phyloP scores from a whole-genome alignment of 2,329 filamentous ascomycete genomes.

The Talaromyces amestolkiae region DNA sequence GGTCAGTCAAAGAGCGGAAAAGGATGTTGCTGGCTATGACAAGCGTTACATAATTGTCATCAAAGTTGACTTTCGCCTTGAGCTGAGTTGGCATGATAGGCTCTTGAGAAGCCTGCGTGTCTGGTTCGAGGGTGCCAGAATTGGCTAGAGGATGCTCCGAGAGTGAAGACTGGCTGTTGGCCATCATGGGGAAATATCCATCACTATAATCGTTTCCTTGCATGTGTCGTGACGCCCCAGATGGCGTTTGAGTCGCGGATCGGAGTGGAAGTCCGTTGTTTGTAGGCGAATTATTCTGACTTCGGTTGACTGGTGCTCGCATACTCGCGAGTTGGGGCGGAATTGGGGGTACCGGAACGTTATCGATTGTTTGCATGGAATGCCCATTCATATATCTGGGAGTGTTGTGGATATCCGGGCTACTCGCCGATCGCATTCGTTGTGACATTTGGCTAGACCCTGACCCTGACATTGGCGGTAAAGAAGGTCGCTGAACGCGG shows the following conservation, averaged over 20 bases:
- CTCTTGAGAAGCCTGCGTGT: conserved; percentile 29
- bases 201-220: conserved; percentile 40
- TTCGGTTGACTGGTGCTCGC: conserved; percentile 65
- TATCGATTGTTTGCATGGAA: conserved; percentile 53
- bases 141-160: conserved; percentile 13
- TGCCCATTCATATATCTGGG: conserved; percentile 50
- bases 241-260: conserved; percentile 69
- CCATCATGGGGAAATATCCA: conserved; percentile 13
- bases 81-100: conserved; percentile 68
- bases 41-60: conserved; percentile 89
- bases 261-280: conserved; percentile 65
- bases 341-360: conserved; percentile 73
- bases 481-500: conserved; percentile 66
- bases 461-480: conserved; percentile 66
- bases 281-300: conserved; percentile 76
- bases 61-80: conserved; percentile 93
- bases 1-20: conserved; percentile 88
- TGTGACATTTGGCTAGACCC: conserved; percentile 56
- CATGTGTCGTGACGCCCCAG: conserved; percentile 52
- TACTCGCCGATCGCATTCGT: conserved; percentile 86
- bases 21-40: conserved; percentile 94
- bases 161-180: conserved; percentile 17
- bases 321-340: conserved; percentile 65
- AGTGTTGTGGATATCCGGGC: conserved; percentile 77
- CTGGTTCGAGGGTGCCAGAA: conserved; percentile 15